Percentiles rank a stretch among this genome's conserved stretches.
These are phyloP conservation scores for Fusarium musae DNA, from an alignment of 2,329 filamentous ascomycete species.

Conservation along the genomic window DNA sequence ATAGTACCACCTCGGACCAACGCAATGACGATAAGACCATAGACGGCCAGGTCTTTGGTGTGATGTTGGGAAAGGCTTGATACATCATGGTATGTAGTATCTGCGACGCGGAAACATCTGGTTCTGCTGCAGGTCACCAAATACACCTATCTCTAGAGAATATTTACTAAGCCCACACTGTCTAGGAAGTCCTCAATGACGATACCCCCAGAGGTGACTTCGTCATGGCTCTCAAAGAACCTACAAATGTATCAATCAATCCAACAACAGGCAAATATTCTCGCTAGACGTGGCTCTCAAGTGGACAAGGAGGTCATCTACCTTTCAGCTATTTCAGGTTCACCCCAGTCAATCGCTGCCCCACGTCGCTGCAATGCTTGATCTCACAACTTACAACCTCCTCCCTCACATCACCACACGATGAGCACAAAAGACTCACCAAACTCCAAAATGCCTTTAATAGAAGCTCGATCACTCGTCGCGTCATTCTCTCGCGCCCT, in stretches of 20 bases:
- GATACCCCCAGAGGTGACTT: neutral
- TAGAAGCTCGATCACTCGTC: slow-evolving; percentile 46
- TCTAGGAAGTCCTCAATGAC: neutral
- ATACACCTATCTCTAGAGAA: neutral
- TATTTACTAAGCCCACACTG: neutral
- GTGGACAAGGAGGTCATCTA: neutral
- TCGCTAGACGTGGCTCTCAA: neutral
- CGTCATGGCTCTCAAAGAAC: neutral
- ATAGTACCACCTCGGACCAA: neutral
- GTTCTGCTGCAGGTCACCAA: neutral
- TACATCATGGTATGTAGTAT: neutral
- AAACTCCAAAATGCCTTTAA: slow-evolving; percentile 29
- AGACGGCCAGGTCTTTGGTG: neutral
- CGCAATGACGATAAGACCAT: neutral
- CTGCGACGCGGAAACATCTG: neutral
- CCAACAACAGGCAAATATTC: neutral
- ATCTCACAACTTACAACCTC: neutral
- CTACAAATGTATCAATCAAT: neutral
- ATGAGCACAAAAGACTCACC: slow-evolving; percentile 13
- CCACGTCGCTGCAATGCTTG: neutral
- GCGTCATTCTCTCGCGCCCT: slow-evolving; percentile 59
- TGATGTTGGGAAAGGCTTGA: neutral
- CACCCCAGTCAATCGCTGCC: neutral
- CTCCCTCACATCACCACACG: neutral
- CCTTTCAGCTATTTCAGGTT: neutral